phyloP scores from a whole-genome alignment of 169 alveolate species.

The Plasmodium gonderi region DNA sequence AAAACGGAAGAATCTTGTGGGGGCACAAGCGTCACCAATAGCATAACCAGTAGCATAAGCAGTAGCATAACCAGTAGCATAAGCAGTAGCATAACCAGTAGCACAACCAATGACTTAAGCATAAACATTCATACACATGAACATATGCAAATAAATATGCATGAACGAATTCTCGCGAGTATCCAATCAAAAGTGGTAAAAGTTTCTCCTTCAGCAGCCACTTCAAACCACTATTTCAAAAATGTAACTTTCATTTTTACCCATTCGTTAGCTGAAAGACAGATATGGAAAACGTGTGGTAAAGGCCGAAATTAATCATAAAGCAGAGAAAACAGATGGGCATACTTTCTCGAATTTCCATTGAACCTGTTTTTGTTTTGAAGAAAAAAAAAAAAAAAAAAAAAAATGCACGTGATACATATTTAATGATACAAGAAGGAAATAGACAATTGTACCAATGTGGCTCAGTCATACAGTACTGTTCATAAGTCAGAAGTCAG shows the following conservation, averaged over 20 bases:
- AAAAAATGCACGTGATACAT: neutral
- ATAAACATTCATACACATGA: too few species aligned
- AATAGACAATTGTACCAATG: neutral
- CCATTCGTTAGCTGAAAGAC: conserved; percentile 19
- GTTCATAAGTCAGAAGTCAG: too few species aligned
- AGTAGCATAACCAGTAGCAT: neutral
- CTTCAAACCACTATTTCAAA: neutral
- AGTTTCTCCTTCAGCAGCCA: neutral
- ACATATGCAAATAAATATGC: too few species aligned
- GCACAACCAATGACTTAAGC: neutral
- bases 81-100: neutral
- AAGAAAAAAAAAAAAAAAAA: neutral
- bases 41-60: neutral
- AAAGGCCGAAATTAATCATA: conserved; percentile 1
- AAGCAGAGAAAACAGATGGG: conserved; percentile 15
- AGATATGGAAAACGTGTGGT: neutral
- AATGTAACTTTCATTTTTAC: neutral
- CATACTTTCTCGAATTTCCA: conserved; percentile 14
- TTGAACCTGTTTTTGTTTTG: neutral
- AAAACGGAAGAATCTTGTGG: neutral
- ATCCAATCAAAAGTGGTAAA: too few species aligned
- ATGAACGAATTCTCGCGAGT: too few species aligned
- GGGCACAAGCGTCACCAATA: too few species aligned
- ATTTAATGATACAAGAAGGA: too few species aligned
- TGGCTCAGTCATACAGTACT: neutral